These are phyloP conservation scores for Clonostachys rosea DNA, from an alignment of 2,329 filamentous ascomycete genomes.

Conservation along the genomic window DNA sequence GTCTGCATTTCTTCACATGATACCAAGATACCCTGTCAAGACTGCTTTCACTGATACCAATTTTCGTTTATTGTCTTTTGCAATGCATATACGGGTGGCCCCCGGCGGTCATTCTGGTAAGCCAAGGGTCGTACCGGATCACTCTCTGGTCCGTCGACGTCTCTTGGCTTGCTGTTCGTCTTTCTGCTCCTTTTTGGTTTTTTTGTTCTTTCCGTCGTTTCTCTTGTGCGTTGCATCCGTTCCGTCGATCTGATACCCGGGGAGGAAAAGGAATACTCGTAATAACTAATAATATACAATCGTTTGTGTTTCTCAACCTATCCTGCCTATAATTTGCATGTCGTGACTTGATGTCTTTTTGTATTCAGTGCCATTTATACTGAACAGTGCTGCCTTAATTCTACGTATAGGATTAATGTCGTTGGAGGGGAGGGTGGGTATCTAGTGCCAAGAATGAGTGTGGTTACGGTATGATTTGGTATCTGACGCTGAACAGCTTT, in stretches of 20 bases:
- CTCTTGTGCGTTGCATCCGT: slow-evolving; percentile 8
- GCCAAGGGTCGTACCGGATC: background rate
- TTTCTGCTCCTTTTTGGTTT: background rate
- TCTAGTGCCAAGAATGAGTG: no score
- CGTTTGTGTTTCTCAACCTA: slow-evolving; percentile 18
- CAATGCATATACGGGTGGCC: background rate
- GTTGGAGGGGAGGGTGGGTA: no score
- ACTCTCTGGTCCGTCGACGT: background rate
- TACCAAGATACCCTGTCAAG: slow-evolving; percentile 51
- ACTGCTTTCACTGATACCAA: slow-evolving; percentile 19
- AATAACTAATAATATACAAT: slow-evolving; percentile 40
- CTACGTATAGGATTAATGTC: no score
- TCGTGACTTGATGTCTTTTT: no score
- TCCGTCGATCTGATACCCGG: slow-evolving; percentile 33
- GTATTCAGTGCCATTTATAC: no score
- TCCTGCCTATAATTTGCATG: no score
- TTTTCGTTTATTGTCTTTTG: slow-evolving; percentile 13
- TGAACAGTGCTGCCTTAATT: no score
- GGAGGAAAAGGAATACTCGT: slow-evolving; percentile 20
- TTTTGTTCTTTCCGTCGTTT: slow-evolving; percentile 9
- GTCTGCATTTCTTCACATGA: slow-evolving; percentile 48
- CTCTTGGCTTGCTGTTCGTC: background rate
- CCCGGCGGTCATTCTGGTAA: background rate
- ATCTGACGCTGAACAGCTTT: no score
- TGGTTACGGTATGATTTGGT: no score